These are phyloP conservation scores for Bryoerythrophyllum caledonicum DNA, from an alignment of 225 moss, liverwort and hornwort genomes.

Conservation along the genomic window DNA sequence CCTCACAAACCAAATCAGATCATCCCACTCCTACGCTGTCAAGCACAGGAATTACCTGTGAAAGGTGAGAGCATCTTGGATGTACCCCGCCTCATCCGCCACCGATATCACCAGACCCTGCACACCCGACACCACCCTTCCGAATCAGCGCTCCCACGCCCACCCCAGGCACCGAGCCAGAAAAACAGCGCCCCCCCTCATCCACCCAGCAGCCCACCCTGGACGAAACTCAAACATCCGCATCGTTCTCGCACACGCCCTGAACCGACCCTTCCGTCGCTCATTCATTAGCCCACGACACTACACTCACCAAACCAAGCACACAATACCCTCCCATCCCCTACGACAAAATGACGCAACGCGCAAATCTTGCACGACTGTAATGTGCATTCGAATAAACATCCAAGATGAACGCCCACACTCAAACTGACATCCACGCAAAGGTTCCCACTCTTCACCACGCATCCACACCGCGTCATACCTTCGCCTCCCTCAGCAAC, in stretches of 20 bases:
- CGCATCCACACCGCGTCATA: conserved; percentile 24
- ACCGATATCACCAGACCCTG: conserved; percentile 64
- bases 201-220: neutral
- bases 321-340: no score
- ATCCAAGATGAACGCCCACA: no score
- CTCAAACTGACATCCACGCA: neutral
- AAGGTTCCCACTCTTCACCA: neutral
- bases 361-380: neutral
- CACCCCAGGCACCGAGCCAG: neutral
- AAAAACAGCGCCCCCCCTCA: neutral
- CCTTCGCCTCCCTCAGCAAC: conserved; percentile 70
- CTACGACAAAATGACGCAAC: no score
- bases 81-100: conserved; percentile 49
- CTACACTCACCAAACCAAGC: no score
- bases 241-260: no score
- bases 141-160: neutral
- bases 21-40: neutral
- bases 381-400: no score
- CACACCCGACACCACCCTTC: neutral
- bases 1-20: no score
- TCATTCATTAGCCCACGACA: no score
- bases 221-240: no score
- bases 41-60: conserved; percentile 52
- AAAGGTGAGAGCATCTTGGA: conserved; percentile 53
- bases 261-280: no score